phyloP scores from a whole-genome alignment of 2,329 filamentous ascomycete species.

The Dactylellina parvicollis region DNA sequence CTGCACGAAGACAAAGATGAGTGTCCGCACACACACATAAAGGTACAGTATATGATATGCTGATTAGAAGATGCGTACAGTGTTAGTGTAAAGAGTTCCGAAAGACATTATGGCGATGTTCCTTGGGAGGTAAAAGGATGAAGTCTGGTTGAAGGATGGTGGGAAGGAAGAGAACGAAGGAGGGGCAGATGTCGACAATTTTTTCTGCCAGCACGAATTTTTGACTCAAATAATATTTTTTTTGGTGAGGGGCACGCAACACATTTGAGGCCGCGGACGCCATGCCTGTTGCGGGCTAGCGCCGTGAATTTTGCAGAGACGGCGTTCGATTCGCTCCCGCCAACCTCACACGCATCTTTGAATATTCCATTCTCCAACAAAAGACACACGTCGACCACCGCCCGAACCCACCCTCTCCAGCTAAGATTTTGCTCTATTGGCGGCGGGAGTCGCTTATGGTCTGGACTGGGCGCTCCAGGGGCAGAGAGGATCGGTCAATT shows the following conservation, averaged over 20 bases:
- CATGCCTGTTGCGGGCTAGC: conserved; percentile 30
- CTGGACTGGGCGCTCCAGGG: conserved; percentile 24
- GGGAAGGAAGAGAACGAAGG: conserved; percentile 52
- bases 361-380: conserved; percentile 27
- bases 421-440: conserved; percentile 5
- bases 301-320: conserved; percentile 34
- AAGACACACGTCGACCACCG: conserved; percentile 9
- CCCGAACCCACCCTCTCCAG: conserved; percentile 10
- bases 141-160: conserved; percentile 36
- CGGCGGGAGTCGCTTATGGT: conserved; percentile 14
- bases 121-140: conserved; percentile 51
- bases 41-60: conserved; percentile 54
- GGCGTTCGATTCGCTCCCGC: conserved; percentile 24
- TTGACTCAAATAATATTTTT: conserved; percentile 24
- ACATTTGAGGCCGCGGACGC: not conserved
- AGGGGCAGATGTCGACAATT: conserved; percentile 53
- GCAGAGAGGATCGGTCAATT: conserved; percentile 37
- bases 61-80: conserved; percentile 69
- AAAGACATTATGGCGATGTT: conserved; percentile 79
- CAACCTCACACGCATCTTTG: conserved; percentile 35
- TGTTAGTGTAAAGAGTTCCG: conserved; percentile 93
- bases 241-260: conserved; percentile 48
- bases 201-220: conserved; percentile 51
- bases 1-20: conserved; percentile 64
- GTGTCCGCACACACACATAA: conserved; percentile 49